Evolutionary conservation across 2,329 filamentous ascomycete genomes (phyloP), one percentile per base, ranked within the genome.

Genomic region (Calonectria pauciramosa): DNA sequence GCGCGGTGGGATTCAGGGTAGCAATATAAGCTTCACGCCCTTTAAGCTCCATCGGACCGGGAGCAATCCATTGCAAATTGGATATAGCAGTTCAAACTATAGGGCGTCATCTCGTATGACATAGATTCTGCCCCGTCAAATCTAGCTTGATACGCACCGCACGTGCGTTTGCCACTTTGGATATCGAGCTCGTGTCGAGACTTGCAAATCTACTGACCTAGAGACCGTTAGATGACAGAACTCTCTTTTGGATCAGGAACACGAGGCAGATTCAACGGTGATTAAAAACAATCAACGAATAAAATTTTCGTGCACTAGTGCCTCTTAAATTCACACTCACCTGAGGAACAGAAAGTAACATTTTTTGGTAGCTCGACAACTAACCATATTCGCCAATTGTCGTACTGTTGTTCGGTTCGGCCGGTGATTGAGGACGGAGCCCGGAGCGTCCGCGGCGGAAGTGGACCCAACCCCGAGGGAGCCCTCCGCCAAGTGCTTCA

Each of bases 1-100:
- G 32, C 28, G 16, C 9, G 9, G 47, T 64, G 23, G 30, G 49
- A 56, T 73, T 51, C 44, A 69, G 71, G 71, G 66, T 69, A 73
- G 59, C n/a, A 28, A 36, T 28, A 64, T 28, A 20, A 63, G 63
- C 70, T 41, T 52, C 34, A 26, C 30, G 26, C 56, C 44, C n/a
- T 34, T 52, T 32, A 36, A 47, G 41, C 34, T 60, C 32, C 14
- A 60, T 60, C 56, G 20, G 34, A 38, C 56, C 32, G 56, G 56
- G n/a, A 38, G n/a, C 36, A 26, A 26, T n/a, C 36, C 14, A n/a
- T 38, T 38, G 8, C n/a, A 30, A 60, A 38, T 60, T 9, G n/a
- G 16, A 20, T 26, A 60, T 60, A 60, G 16, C 28, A 47, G 30
- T 13, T 66, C 36, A 49, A 44, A 47, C n/a, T 32, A 60, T 23